These are phyloP conservation scores for Leptographium flavum DNA, from an alignment of 2,329 filamentous ascomycete genomes.

Conservation along the genomic window DNA sequence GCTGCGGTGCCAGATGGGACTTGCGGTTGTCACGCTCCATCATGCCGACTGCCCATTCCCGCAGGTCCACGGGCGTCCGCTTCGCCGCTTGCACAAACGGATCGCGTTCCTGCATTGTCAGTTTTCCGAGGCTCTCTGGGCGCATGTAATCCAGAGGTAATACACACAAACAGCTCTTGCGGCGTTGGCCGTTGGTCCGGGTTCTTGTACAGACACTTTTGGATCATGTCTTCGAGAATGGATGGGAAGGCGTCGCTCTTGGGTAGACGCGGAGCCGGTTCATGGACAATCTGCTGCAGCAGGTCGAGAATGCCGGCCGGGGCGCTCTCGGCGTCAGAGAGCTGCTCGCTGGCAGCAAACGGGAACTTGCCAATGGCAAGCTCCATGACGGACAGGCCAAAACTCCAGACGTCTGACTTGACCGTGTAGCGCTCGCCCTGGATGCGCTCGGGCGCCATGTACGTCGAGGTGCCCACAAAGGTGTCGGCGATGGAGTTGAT, in stretches of 20 bases:
- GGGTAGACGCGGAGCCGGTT: slow-evolving; percentile 81
- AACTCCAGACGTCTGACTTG: slow-evolving; percentile 98
- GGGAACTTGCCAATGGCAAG: slow-evolving; percentile 95
- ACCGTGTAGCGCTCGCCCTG: slow-evolving; percentile 95
- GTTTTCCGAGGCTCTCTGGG: no score
- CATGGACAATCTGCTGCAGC: slow-evolving; percentile 92
- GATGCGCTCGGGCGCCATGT: slow-evolving; percentile 98
- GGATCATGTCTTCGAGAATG: slow-evolving; percentile 93
- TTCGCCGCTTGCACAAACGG: slow-evolving; percentile 94
- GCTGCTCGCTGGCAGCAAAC: slow-evolving; percentile 61
- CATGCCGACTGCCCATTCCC: slow-evolving; percentile 85
- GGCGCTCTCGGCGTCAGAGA: slow-evolving; percentile 61
- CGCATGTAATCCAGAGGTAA: no score
- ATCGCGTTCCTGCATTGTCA: slow-evolving; percentile 85
- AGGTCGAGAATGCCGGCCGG: slow-evolving; percentile 93
- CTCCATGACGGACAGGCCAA: slow-evolving; percentile 90
- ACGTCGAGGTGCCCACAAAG: slow-evolving; percentile 95
- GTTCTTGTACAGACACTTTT: slow-evolving; percentile 85
- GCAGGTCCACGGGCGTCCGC: slow-evolving; percentile 83
- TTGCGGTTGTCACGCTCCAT: slow-evolving; percentile 94
- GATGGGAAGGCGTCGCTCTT: slow-evolving; percentile 95
- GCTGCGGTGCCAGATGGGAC: slow-evolving; percentile 72
- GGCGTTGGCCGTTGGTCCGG: slow-evolving; percentile 83
- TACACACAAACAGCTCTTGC: slow-evolving; percentile 71
- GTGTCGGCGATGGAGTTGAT: slow-evolving; percentile 98